phyloP scores from a whole-genome alignment of 2,329 filamentous ascomycete genomes.

The Colletotrichum tropicale region DNA sequence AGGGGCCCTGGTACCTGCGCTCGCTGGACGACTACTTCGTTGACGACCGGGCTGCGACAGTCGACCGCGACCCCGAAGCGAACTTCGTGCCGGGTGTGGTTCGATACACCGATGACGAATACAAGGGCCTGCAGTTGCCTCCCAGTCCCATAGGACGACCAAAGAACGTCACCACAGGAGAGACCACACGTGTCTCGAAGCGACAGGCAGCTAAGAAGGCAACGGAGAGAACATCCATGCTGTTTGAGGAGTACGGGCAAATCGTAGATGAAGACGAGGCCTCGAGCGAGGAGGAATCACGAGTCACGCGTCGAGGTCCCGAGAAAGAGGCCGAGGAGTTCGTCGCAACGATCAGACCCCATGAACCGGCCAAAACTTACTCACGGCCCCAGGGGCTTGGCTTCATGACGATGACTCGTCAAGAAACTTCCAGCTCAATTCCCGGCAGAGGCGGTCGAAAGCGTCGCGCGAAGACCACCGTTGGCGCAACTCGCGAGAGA shows the following conservation, averaged over 20 bases:
- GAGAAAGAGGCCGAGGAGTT: background rate
- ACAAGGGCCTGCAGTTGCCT: background rate
- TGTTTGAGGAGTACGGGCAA: background rate
- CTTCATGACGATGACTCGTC: background rate
- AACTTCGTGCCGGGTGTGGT: background rate
- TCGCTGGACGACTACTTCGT: background rate
- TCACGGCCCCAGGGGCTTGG: background rate
- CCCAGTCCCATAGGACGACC: background rate
- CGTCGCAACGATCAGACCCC: background rate
- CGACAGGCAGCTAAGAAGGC: background rate
- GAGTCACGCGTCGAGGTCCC: background rate
- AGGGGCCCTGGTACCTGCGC: background rate
- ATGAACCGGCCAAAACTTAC: background rate
- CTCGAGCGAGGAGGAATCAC: background rate
- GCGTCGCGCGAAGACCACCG: accelerated
- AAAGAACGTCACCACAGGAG: background rate
- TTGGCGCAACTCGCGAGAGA: accelerated
- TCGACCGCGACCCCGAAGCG: background rate
- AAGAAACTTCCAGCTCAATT: background rate
- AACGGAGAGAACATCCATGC: background rate
- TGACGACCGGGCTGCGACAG: background rate
- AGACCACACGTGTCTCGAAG: background rate
- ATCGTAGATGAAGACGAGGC: background rate
- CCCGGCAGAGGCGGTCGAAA: background rate
- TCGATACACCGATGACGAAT: background rate